Evolutionary conservation across 2,329 filamentous ascomycete genomes (phyloP), one percentile per base, ranked within the genome.

Genomic region (Botryotinia calthae): DNA sequence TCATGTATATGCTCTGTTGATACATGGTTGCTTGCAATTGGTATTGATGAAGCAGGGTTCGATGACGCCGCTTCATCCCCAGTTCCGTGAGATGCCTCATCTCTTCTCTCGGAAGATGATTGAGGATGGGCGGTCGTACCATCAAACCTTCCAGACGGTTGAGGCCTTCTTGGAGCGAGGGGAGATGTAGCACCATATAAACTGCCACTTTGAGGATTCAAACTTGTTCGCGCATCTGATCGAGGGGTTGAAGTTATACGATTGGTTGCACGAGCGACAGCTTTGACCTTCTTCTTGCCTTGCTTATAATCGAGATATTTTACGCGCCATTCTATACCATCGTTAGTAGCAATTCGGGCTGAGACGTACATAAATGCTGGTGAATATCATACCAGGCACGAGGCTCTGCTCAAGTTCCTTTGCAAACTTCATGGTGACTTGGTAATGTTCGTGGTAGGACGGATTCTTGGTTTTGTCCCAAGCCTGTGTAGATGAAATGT

Each of bases 291-390:
- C 84, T 98, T 98, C 84, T 98, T 98, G 74, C 94, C 95, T 72
- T 90, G 90, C 87, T 97, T 97, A 86, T 98, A 98, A 83, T 98
- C 90, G 78, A 98, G 87, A 82, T 98, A 98, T 82, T 97, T 97
- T 82, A 91, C 88, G 79, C 93, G 90, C 95, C 95, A 98, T 88
- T 98, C 89, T 91, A 77, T 42, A 22, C 14, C 59, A 34, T n/a
- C 22, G 42, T 73, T 71, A 76, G 72, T 70, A 34, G 31, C 18
- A 34, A 6, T 46, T 28, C 14, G 20, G 14, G 37, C 6, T 51
- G 34, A 40, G 18, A 34, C 34, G 51, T 51, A 51, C 34, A 48
- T 56, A 58, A 25, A 12, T 25, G 37, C 1, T 22, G 10, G 20
- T 46, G 20, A 28, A 31, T 46, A 34, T 46, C 28, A 81, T 81